Conservation (phyloP, 768 basidiomycete species). For the Russula foetens region DNA sequence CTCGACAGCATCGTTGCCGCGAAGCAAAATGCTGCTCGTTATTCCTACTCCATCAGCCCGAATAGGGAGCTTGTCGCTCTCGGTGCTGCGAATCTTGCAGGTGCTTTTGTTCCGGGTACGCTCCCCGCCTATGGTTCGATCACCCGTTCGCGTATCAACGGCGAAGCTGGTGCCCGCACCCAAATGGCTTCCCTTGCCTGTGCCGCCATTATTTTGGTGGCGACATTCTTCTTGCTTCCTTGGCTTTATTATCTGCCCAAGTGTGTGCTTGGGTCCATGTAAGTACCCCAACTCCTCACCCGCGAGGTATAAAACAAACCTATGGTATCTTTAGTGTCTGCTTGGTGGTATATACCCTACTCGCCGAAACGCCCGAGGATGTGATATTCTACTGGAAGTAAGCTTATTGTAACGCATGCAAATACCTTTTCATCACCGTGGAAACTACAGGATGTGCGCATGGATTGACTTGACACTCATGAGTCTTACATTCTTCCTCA, state of each 20-base stretch:
- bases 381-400: slow-evolving; percentile 78
- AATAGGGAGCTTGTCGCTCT: slow-evolving; percentile 95
- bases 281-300: slow-evolving; percentile 25
- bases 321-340: slow-evolving; percentile 49
- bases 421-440: not conserved
- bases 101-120: slow-evolving; percentile 79
- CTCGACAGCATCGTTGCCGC: slow-evolving; percentile 93
- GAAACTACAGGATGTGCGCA: slow-evolving; percentile 61
- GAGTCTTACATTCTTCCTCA: slow-evolving; percentile 79
- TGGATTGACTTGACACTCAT: slow-evolving; percentile 87
- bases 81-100: slow-evolving; percentile 72
- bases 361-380: slow-evolving; percentile 84
- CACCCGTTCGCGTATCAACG: slow-evolving; percentile 86
- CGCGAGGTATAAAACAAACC: not conserved
- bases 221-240: slow-evolving; percentile 86
- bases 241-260: slow-evolving; percentile 83
- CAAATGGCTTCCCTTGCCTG: slow-evolving; percentile 85
- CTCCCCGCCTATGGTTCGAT: slow-evolving; percentile 92
- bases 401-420: slow-evolving; percentile 20
- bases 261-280: slow-evolving; percentile 86
- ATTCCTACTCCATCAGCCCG: slow-evolving; percentile 82
- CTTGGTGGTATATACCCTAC: slow-evolving; percentile 75
- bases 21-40: slow-evolving; percentile 82
- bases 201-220: slow-evolving; percentile 63
- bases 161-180: slow-evolving; percentile 78